phyloP scores from a whole-genome alignment of 192 early-diverging fungal species.

The Funneliformis mosseae region DNA sequence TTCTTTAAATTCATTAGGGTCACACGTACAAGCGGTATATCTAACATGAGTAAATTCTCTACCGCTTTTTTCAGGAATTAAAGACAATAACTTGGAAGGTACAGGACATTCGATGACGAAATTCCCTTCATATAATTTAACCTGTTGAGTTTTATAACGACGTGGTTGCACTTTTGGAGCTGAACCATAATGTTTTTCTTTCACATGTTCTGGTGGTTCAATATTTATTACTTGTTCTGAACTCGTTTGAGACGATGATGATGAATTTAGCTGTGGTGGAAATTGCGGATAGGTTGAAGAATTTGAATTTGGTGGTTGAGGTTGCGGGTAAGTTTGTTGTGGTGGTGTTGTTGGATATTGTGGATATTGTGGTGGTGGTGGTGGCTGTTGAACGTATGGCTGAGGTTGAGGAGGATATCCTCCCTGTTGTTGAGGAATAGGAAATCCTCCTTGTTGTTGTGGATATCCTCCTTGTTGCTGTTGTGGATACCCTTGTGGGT shows the following conservation, averaged over 20 bases:
- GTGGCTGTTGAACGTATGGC: background rate
- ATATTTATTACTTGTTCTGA: background rate
- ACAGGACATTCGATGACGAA: slow-evolving; percentile 72
- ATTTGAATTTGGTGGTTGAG: background rate
- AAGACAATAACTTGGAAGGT: slow-evolving; percentile 54
- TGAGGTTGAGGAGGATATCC: background rate
- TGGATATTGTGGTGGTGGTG: background rate
- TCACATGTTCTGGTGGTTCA: background rate
- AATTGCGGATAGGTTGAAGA: background rate
- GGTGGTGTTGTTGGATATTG: background rate
- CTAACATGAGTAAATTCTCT: slow-evolving; percentile 93
- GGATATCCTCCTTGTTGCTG: background rate
- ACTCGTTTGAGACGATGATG: too few relatives aligned
- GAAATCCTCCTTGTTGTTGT: background rate
- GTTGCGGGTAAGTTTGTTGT: background rate
- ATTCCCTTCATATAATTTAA: slow-evolving; percentile 69
- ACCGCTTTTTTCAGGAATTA: slow-evolving; percentile 52
- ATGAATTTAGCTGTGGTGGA: too few relatives aligned
- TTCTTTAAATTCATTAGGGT: slow-evolving; percentile 79
- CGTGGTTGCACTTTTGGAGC: background rate
- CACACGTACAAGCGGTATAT: slow-evolving; percentile 90
- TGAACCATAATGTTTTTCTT: background rate
- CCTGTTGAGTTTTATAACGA: slow-evolving; percentile 40
- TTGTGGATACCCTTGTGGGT: background rate
- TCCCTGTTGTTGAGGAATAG: background rate